Conservation (phyloP, 2,329 filamentous ascomycete species). For the Monilinia vaccinii-corymbosi region DNA sequence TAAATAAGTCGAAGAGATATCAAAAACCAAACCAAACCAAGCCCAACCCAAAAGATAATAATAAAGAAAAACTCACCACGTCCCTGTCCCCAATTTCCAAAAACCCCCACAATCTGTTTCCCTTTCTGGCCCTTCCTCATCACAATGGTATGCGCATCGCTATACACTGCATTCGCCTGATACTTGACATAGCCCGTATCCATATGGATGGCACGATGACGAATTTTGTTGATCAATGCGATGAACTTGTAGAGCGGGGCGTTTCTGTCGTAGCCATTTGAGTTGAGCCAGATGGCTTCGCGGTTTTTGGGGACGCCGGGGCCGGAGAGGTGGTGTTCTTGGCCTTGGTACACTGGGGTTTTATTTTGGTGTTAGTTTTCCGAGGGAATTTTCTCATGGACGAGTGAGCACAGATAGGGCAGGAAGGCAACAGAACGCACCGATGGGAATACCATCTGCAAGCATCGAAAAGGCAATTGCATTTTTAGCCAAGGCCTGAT, state of each 20-base stretch:
- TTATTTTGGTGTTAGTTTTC: not conserved
- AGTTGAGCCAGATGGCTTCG: slow-evolving; percentile 37
- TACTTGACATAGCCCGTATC: slow-evolving; percentile 20
- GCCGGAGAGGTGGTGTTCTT: slow-evolving; percentile 42
- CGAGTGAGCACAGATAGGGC: not conserved
- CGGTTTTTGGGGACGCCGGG: slow-evolving; percentile 33
- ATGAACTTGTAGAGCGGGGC: slow-evolving; percentile 34
- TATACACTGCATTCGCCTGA: slow-evolving; percentile 23
- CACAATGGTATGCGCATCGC: slow-evolving; percentile 21
- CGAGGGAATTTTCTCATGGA: too few relatives aligned
- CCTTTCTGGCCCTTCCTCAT: slow-evolving; percentile 24
- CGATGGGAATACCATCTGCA: slow-evolving; percentile 42
- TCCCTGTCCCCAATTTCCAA: slow-evolving; percentile 4
- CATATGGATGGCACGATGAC: slow-evolving; percentile 23
- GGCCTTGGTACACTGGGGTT: slow-evolving; percentile 38
- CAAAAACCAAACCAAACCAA: too few relatives aligned
- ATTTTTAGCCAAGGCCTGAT: slow-evolving; percentile 34
- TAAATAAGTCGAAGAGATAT: too few relatives aligned
- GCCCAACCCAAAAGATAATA: not conserved
- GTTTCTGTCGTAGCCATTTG: slow-evolving; percentile 31
- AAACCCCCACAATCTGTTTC: not conserved
- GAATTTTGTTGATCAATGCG: slow-evolving; percentile 20
- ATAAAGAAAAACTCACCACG: not conserved
- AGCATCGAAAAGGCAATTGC: slow-evolving; percentile 41
- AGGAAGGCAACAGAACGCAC: slow-evolving; percentile 10